A percentile compares a stretch with the other conserved stretches of the same genome.
phyloP scores from a whole-genome alignment of 2,329 filamentous ascomycete species.

The Venturia asperata region DNA sequence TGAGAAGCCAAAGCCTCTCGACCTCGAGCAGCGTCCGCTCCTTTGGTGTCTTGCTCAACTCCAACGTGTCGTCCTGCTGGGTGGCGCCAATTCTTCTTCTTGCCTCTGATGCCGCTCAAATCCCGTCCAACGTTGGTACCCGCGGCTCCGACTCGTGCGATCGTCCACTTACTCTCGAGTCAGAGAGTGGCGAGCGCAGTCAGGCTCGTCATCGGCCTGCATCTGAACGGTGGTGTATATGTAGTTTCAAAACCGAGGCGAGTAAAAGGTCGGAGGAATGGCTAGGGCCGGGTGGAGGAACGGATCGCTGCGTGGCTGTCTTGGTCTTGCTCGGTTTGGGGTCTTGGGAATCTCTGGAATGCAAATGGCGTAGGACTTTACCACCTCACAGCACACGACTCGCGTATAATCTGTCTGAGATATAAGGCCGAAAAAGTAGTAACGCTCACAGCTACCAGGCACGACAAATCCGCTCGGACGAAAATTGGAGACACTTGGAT shows the following conservation, averaged over 20 bases:
- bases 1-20: slow-evolving; percentile 19
- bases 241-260: neutral
- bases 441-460: neutral
- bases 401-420: neutral
- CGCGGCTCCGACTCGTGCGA: neutral
- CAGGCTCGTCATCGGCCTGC: slow-evolving; percentile 12
- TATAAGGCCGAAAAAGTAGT: neutral
- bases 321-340: neutral
- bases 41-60: neutral
- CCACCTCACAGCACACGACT: neutral
- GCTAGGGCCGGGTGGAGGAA: neutral
- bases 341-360: slow-evolving; percentile 3
- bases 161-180: slow-evolving; percentile 8
- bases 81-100: neutral
- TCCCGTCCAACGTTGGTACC: neutral
- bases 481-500: slow-evolving; percentile 8
- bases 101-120: neutral
- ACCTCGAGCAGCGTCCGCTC: slow-evolving; percentile 20
- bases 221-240: slow-evolving; percentile 11
- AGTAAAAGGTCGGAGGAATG: neutral
- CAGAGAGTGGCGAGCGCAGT: slow-evolving; percentile 10
- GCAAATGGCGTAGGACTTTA: neutral
- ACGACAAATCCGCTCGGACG: neutral
- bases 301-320: slow-evolving; percentile 5
- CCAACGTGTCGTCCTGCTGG: slow-evolving; percentile 12